phyloP scores from a whole-genome alignment of 1,139 yeast genomes.

The Taphrina pruni region DNA sequence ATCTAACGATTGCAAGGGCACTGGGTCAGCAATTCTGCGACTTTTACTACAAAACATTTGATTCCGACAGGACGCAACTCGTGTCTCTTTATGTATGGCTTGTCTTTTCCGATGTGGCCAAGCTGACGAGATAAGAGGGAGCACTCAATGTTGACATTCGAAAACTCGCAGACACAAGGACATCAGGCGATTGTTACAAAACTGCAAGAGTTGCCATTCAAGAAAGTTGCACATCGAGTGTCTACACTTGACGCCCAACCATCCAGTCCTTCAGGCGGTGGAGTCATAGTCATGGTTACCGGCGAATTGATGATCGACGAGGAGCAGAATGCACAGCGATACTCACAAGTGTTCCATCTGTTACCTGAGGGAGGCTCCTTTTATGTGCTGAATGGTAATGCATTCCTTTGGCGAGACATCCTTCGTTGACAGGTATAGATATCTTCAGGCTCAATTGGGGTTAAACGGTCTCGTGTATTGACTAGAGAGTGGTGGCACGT shows the following conservation, averaged over 20 bases:
- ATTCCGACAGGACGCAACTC: constrained; percentile 86
- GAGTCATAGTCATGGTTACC: constrained; percentile 95
- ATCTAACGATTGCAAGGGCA: constrained; percentile 21
- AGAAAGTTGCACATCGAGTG: constrained; percentile 88
- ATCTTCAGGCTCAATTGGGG: constrained; percentile 33
- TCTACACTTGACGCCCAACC: constrained; percentile 98
- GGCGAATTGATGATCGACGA: constrained; percentile 94
- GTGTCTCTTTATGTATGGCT: constrained; percentile 78
- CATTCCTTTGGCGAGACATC: too few relatives aligned
- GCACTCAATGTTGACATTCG: constrained; percentile 96
- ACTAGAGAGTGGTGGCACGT: too few relatives aligned
- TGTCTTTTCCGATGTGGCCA: neutral
- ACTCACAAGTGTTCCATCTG: constrained; percentile 96
- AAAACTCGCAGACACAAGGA: constrained; percentile 92
- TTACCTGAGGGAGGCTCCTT: constrained; percentile 90
- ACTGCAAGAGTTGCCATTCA: constrained; percentile 83
- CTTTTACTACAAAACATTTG: constrained; percentile 95
- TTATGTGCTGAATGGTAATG: constrained; percentile 91
- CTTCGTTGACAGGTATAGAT: neutral
- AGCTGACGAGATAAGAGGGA: constrained; percentile 63
- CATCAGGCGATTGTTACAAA: constrained; percentile 91
- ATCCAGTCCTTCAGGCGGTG: constrained; percentile 83
- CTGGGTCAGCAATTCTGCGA: constrained; percentile 60
- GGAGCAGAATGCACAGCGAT: constrained; percentile 92
- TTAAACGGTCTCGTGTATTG: neutral